A percentile compares a stretch with the other conserved stretches of the same genome.
These are phyloP conservation scores for Drosera capensis DNA, from an alignment of 148 eudicot genomes.

Conservation along the genomic window DNA sequence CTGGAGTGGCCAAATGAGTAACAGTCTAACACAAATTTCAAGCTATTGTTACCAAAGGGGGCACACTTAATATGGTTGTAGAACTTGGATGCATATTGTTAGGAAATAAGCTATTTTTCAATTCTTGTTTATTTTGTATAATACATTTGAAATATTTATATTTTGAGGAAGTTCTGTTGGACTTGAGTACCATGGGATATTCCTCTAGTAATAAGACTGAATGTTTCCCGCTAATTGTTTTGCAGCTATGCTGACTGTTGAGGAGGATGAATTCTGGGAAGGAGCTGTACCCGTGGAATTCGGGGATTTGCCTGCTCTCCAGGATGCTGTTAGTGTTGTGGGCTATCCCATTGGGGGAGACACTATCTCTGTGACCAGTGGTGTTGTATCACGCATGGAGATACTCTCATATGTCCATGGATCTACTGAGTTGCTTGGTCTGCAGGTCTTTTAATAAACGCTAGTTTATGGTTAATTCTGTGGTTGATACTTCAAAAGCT, in stretches of 20 bases:
- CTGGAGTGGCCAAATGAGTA: too few relatives aligned
- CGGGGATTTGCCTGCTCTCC: slow-evolving; percentile 83
- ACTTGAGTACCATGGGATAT: too few relatives aligned
- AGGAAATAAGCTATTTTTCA: too few relatives aligned
- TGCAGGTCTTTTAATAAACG: slow-evolving; percentile 38
- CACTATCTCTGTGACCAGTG: slow-evolving; percentile 92
- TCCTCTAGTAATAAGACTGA: too few relatives aligned
- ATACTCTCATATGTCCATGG: slow-evolving; percentile 87
- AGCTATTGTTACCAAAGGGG: too few relatives aligned
- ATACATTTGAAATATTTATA: too few relatives aligned
- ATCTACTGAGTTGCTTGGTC: slow-evolving; percentile 80
- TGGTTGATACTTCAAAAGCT: too few relatives aligned
- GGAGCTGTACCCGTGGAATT: slow-evolving; percentile 71
- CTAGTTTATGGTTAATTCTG: not conserved
- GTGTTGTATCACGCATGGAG: slow-evolving; percentile 92
- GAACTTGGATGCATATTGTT: too few relatives aligned
- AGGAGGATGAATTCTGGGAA: slow-evolving; percentile 81
- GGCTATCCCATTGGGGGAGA: slow-evolving; percentile 97
- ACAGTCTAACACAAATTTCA: too few relatives aligned
- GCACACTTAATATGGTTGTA: too few relatives aligned
- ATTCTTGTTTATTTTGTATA: too few relatives aligned
- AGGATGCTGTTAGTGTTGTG: slow-evolving; percentile 91
- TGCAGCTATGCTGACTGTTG: slow-evolving; percentile 83
- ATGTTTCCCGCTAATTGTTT: slow-evolving; percentile 8
- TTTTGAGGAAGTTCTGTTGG: too few relatives aligned